Conservation (phyloP, 805 yeast genomes). For the Starmerella lactis-condensi region DNA sequence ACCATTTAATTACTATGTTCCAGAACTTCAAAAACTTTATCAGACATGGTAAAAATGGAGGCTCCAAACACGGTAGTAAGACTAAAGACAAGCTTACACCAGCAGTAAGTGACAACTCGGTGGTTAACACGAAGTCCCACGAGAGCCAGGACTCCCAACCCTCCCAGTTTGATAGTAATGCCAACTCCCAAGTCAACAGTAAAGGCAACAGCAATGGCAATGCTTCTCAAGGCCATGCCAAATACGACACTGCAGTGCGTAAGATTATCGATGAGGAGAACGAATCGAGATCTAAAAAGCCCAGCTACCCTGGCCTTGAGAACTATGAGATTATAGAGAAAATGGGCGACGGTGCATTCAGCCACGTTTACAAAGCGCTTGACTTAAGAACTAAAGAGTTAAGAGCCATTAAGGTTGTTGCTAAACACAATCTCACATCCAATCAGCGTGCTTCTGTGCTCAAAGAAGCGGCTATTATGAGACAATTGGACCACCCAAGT, state of each 20-base stretch:
- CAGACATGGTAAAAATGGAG: conserved; percentile 46
- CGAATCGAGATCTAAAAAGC: conserved; percentile 19
- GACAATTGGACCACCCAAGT: conserved; percentile 42
- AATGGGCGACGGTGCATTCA: conserved; percentile 65
- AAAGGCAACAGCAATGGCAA: no score
- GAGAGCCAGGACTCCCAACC: conserved; percentile 1
- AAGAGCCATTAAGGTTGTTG: conserved; percentile 63
- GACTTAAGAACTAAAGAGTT: conserved; percentile 28
- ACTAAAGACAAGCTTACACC: neutral
- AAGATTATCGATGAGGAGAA: conserved; percentile 27
- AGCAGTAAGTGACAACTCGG: neutral
- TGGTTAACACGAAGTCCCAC: neutral
- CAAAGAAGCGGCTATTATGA: conserved; percentile 60
- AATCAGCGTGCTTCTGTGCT: conserved; percentile 27
- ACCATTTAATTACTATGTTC: conserved; percentile 17
- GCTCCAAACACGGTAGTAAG: conserved; percentile 16
- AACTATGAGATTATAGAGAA: conserved; percentile 23
- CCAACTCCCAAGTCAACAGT: neutral
- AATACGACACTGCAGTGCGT: conserved; percentile 24
- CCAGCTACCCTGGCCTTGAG: conserved; percentile 26
- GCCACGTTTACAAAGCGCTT: conserved; percentile 58
- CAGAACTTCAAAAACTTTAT: conserved; percentile 41
- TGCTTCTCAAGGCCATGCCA: no score
- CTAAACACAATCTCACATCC: conserved; percentile 33
- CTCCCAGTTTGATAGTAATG: conserved; percentile 4